Base-by-base conservation (phyloP, 371 early-diverging fungal genomes). In the Capillidium rhysosporum region DNA sequence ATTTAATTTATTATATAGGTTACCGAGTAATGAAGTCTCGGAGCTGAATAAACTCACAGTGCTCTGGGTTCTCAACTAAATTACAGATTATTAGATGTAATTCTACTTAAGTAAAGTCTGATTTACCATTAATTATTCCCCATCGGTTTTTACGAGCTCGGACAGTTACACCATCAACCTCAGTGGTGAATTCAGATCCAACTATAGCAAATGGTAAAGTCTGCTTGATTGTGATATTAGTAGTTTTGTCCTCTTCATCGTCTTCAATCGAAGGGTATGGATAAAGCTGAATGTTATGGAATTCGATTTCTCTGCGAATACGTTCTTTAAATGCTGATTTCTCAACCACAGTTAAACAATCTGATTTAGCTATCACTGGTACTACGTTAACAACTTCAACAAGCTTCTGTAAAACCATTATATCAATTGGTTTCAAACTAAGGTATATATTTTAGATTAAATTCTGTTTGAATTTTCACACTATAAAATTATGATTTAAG, bases 281-380 rank as follows among this genome's bases (percentile, higher is more conserved):
- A 75, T 85, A 95, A 56, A 80, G 60, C 39, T 80, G 65, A 65
- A 95, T 92, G 56, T 85, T 81, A 69, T 95, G 92, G 74, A 82
- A 88, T 24, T 75, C 76, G 60, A 95, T 71, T 69, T 95, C 96
- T 48, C 86, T 86, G 80, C 87, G 79, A 65, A 84, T 81, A 58
- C 80, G 65, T 61, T 75, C 65, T 61, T 86, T 86, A 61, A 83
- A 81, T 14, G 73, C 69, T 5, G 62, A 63, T 29, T 85, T 71
- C 62, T 90, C 90, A 54, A 80, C 79, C 26, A 71, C 65, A 18
- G 88, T 90, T 56, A 86, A 69, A n/a, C 79, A 80, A 65, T 90
- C 88, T 20, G 86, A 77, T 62, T 90, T 90, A 46, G 87, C 77
- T 65, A 90, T 86, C 21, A 88, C 78, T 44, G 90, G 86, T 24